Conservation (phyloP, 768 basidiomycete genomes). For the Xanthoconium purpureum region DNA sequence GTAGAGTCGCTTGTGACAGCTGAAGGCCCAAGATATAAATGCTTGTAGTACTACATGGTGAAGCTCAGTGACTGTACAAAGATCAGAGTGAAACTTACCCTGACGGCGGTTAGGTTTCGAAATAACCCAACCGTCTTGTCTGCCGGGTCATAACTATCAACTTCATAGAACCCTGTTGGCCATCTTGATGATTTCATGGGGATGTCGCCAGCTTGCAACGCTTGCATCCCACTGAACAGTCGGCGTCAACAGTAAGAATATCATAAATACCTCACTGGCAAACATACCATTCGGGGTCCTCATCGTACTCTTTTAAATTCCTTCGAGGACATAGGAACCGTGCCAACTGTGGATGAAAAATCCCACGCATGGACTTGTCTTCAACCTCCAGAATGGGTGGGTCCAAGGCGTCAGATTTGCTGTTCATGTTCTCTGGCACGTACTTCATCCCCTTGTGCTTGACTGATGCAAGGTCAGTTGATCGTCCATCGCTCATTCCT, state of each 20-base stretch:
- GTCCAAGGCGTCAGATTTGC: neutral
- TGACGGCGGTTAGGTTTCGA: neutral
- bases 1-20: neutral
- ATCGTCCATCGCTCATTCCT: neutral
- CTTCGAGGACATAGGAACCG: neutral
- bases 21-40: neutral
- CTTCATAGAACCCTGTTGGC: conserved; percentile 1
- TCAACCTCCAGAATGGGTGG: neutral
- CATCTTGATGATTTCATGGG: conserved; percentile 1
- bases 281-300: neutral
- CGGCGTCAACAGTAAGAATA: neutral
- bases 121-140: neutral
- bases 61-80: neutral
- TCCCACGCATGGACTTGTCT: neutral
- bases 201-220: neutral
- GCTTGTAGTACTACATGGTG: neutral
- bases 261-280: no score
- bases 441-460: neutral
- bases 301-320: neutral
- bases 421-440: neutral
- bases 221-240: neutral
- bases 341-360: neutral
- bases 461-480: neutral
- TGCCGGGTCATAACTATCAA: neutral
- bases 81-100: neutral